phyloP scores from a whole-genome alignment of 164 flowering plant genomes.

The Nymphaea thermarum region DNA sequence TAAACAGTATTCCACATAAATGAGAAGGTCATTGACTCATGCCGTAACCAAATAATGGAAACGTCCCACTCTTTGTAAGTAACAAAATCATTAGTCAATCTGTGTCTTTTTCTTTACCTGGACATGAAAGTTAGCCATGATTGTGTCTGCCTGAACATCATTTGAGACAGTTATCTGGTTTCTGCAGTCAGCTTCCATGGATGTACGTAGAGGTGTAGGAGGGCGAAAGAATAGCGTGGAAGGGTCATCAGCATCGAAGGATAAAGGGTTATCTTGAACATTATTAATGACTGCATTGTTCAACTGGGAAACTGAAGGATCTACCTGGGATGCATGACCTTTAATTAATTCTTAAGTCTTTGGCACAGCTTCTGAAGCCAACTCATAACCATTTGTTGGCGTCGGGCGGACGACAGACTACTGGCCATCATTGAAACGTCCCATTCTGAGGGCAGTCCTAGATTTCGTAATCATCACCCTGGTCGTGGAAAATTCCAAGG shows the following conservation, averaged over 20 bases:
- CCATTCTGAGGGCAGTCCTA: slow-evolving; percentile 45
- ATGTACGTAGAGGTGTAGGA: slow-evolving; percentile 39
- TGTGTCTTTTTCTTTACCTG: too few species aligned
- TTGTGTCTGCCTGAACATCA: slow-evolving; percentile 36
- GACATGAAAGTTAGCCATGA: too few species aligned
- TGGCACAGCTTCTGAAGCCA: slow-evolving; percentile 29
- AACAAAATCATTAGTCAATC: too few species aligned
- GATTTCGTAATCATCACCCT: slow-evolving; percentile 50
- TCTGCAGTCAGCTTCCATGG: slow-evolving; percentile 34
- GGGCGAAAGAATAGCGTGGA: slow-evolving; percentile 85
- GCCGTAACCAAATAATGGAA: too few species aligned
- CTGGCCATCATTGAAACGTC: slow-evolving; percentile 48
- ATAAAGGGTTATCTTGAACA: slow-evolving; percentile 60
- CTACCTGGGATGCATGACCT: slow-evolving; percentile 25
- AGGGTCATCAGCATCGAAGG: slow-evolving; percentile 67
- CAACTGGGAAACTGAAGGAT: slow-evolving; percentile 30
- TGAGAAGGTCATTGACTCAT: too few species aligned
- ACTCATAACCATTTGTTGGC: slow-evolving; percentile 42
- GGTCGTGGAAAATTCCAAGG: slow-evolving; percentile 30
- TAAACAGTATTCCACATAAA: too few species aligned
- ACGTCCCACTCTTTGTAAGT: too few species aligned
- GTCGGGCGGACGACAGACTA: slow-evolving; percentile 28
- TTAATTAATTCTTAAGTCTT: slow-evolving; percentile 1
- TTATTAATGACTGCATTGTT: slow-evolving; percentile 24
- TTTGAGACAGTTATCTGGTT: slow-evolving; percentile 45